Evolutionary conservation across 2,329 filamentous ascomycete genomes (phyloP).

Genomic region (Emmonsia crescens): DNA sequence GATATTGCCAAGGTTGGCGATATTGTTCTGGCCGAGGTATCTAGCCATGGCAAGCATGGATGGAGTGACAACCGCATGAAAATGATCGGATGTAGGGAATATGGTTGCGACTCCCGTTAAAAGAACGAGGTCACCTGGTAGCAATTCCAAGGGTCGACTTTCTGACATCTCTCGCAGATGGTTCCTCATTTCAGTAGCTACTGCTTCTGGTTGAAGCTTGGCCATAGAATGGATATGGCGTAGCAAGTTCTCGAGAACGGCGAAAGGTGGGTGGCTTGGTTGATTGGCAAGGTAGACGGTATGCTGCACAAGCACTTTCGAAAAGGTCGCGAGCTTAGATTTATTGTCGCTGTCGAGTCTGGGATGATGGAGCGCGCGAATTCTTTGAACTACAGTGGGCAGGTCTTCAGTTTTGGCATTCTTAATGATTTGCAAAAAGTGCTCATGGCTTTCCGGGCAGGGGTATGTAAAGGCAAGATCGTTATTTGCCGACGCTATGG

Average conservation of each 20-base stretch:
- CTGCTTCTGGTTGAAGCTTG: conserved; percentile 69
- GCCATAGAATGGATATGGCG: conserved; percentile 89
- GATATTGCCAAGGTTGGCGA: conserved; percentile 55
- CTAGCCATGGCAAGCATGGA: conserved; percentile 74
- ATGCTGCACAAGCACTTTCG: conserved; percentile 42
- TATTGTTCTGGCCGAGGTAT: conserved; percentile 68
- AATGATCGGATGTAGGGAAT: conserved; percentile 94
- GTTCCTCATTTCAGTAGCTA: conserved; percentile 65
- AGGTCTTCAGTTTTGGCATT: conserved; percentile 54
- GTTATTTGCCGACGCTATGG: conserved; percentile 37
- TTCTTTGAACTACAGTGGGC: conserved; percentile 73
- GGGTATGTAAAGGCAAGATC: conserved; percentile 72
- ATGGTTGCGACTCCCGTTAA: conserved; percentile 72
- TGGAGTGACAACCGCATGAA: conserved; percentile 88
- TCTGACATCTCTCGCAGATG: conserved; percentile 51
- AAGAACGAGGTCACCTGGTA: conserved; percentile 66
- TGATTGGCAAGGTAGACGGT: conserved; percentile 48
- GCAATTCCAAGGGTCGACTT: conserved; percentile 41
- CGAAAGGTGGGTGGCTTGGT: conserved; percentile 46
- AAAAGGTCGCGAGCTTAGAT: conserved; percentile 55
- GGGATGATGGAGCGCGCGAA: conserved; percentile 84
- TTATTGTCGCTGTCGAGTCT: conserved; percentile 80
- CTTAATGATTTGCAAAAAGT: conserved; percentile 57
- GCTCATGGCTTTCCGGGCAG: conserved; percentile 67
- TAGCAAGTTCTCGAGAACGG: conserved; percentile 64